phyloP scores from a whole-genome alignment of 306 rosid species.

The Glycine latifolia region DNA sequence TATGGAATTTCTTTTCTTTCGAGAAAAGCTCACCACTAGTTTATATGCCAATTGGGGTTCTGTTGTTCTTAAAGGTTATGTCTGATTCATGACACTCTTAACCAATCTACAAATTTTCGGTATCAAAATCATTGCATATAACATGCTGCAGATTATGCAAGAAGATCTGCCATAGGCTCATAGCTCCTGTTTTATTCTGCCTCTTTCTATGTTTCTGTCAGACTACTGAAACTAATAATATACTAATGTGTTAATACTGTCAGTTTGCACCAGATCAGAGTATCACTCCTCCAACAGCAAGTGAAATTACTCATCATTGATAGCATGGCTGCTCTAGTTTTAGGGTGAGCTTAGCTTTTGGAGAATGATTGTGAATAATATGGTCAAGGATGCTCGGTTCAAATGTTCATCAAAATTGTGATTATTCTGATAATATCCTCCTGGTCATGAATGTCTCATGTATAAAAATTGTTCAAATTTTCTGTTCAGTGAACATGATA shows the following conservation, averaged over 20 bases:
- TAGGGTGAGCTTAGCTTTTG: slow-evolving; percentile 62
- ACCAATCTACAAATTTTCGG: slow-evolving; percentile 10
- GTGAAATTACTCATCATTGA: slow-evolving; percentile 90
- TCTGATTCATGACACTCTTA: slow-evolving; percentile 26
- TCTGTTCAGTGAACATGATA: slow-evolving; percentile 68
- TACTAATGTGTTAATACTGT: not conserved
- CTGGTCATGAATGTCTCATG: slow-evolving; percentile 35
- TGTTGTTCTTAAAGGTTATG: slow-evolving; percentile 13
- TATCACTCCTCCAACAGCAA: slow-evolving; percentile 68
- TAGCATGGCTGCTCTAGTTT: slow-evolving; percentile 89
- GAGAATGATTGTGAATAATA: slow-evolving; percentile 29
- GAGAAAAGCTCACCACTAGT: slow-evolving; percentile 9
- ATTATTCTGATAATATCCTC: slow-evolving; percentile 30
- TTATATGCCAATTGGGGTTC: slow-evolving; percentile 27
- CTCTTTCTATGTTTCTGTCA: slow-evolving; percentile 16
- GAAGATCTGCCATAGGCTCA: not conserved
- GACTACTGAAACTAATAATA: slow-evolving; percentile 27
- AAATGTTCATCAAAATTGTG: slow-evolving; percentile 35
- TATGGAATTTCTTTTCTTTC: not conserved
- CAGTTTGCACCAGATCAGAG: slow-evolving; percentile 86
- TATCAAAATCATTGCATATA: not conserved
- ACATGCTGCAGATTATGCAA: slow-evolving; percentile 11
- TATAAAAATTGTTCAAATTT: slow-evolving; percentile 33
- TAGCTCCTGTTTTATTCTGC: slow-evolving; percentile 31
- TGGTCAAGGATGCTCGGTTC: slow-evolving; percentile 36